These are phyloP conservation scores for Globisporangium emineosum DNA, from an alignment of 352 stramenopile species.

Conservation along the genomic window DNA sequence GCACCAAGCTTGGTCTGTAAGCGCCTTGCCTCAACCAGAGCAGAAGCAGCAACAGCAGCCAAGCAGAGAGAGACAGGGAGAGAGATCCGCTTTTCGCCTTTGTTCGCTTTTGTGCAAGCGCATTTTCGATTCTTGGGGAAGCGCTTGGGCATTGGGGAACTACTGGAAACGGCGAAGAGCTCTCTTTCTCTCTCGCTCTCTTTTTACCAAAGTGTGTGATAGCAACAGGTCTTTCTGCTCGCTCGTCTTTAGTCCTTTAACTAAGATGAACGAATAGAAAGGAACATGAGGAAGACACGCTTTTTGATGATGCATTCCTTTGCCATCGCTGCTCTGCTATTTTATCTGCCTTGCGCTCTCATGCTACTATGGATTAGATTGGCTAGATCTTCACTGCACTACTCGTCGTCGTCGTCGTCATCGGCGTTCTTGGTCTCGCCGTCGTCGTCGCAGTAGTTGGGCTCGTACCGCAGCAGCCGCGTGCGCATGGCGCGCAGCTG, in stretches of 20 bases:
- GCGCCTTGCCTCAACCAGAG: slow-evolving; percentile 21
- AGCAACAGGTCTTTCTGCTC: slow-evolving; percentile 15
- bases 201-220: slow-evolving; percentile 12
- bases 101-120: no score
- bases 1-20: slow-evolving; percentile 99
- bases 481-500: slow-evolving; percentile 63
- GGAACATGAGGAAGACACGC: slow-evolving; percentile 17
- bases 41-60: slow-evolving; percentile 10
- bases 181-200: background rate
- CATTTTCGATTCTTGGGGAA: background rate
- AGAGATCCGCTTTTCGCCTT: no score
- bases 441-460: slow-evolving; percentile 43
- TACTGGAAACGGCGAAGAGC: background rate
- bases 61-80: slow-evolving; percentile 1
- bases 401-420: slow-evolving; percentile 11
- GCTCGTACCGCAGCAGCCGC: slow-evolving; percentile 76
- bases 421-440: slow-evolving; percentile 20
- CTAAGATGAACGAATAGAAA: slow-evolving; percentile 14
- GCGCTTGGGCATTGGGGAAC: background rate
- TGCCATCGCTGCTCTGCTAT: background rate
- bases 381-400: slow-evolving; percentile 1
- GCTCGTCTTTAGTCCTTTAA: slow-evolving; percentile 1
- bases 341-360: background rate
- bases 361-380: background rate
- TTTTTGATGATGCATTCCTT: background rate